Percentiles rank a stretch among this genome's conserved stretches.
phyloP scores from a whole-genome alignment of 352 stramenopile genomes.

The Phytophthora colocasiae region DNA sequence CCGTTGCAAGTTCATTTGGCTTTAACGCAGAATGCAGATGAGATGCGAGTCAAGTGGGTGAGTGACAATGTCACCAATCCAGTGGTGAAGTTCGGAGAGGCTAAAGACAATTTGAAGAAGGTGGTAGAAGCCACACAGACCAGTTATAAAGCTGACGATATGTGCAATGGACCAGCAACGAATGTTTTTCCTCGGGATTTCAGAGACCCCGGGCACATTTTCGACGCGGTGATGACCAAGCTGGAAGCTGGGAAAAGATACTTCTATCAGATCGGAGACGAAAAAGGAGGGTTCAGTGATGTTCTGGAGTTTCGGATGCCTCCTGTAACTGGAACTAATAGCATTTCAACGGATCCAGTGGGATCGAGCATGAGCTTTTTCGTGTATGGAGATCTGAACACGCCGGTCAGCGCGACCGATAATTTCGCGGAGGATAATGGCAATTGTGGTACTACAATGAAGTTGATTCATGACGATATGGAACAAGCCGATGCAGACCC shows the following conservation, averaged over 20 bases:
- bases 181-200: slow-evolving; percentile 25
- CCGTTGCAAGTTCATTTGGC: slow-evolving; percentile 55
- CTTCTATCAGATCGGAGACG: slow-evolving; percentile 46
- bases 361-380: slow-evolving; percentile 66
- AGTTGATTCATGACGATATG: slow-evolving; percentile 44
- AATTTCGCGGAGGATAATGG: slow-evolving; percentile 42
- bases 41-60: slow-evolving; percentile 68
- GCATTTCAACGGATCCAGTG: slow-evolving; percentile 14
- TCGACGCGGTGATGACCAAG: slow-evolving; percentile 50
- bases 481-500: slow-evolving; percentile 31
- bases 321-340: slow-evolving; percentile 32
- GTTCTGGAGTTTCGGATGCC: slow-evolving; percentile 42
- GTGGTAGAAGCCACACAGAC: slow-evolving; percentile 23
- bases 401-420: slow-evolving; percentile 23
- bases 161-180: slow-evolving; percentile 42
- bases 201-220: slow-evolving; percentile 46
- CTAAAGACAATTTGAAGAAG: slow-evolving; percentile 20
- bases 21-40: slow-evolving; percentile 35
- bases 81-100: slow-evolving; percentile 46
- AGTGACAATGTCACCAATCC: slow-evolving; percentile 48
- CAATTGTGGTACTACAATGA: slow-evolving; percentile 49
- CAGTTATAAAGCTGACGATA: slow-evolving; percentile 43
- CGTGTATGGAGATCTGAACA: slow-evolving; percentile 78
- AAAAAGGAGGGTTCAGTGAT: slow-evolving; percentile 38
- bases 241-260: slow-evolving; percentile 41